phyloP scores from a whole-genome alignment of 768 basidiomycete genomes.

The Agaricus subrufescens region DNA sequence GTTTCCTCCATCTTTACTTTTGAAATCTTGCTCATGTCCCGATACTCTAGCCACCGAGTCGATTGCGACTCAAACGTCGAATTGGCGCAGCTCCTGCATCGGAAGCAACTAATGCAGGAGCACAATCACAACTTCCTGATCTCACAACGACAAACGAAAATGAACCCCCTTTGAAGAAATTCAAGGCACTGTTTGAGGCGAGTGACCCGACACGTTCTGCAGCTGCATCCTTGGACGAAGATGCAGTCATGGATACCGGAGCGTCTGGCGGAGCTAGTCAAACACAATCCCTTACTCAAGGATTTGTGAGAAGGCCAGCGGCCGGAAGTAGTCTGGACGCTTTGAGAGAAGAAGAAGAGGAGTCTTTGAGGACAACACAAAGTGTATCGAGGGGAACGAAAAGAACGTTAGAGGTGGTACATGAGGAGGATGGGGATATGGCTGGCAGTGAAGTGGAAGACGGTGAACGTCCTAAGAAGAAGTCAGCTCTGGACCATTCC shows the following conservation, averaged over 20 bases:
- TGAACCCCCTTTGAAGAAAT: conserved; percentile 65
- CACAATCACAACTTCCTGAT: conserved; percentile 13
- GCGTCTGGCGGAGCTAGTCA: conserved; percentile 18
- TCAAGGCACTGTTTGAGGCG: conserved; percentile 66
- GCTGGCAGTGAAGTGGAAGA: conserved; percentile 17
- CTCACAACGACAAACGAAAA: conserved; percentile 19
- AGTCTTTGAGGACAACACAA: conserved; percentile 18
- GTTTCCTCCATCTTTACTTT: not conserved
- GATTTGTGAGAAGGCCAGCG: conserved; percentile 10
- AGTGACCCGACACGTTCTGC: conserved; percentile 36
- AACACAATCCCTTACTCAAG: conserved; percentile 32
- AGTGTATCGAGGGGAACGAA: conserved; percentile 26
- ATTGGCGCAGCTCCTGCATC: conserved; percentile 25
- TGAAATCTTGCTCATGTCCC: not conserved
- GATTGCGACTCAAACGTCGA: conserved; percentile 53
- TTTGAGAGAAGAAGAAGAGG: conserved; percentile 59
- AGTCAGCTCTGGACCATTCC: conserved; percentile 35
- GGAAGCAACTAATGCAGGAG: not conserved
- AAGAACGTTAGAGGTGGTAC: conserved; percentile 29
- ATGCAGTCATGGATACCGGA: conserved; percentile 2
- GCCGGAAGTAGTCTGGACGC: conserved; percentile 19
- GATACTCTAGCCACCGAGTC: conserved; percentile 31
- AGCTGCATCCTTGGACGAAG: conserved; percentile 22
- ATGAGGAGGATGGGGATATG: conserved; percentile 36
- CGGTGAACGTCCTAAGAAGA: conserved; percentile 29